Conservation (phyloP, 2,329 filamentous ascomycete species). For the Verticillium klebahnii region DNA sequence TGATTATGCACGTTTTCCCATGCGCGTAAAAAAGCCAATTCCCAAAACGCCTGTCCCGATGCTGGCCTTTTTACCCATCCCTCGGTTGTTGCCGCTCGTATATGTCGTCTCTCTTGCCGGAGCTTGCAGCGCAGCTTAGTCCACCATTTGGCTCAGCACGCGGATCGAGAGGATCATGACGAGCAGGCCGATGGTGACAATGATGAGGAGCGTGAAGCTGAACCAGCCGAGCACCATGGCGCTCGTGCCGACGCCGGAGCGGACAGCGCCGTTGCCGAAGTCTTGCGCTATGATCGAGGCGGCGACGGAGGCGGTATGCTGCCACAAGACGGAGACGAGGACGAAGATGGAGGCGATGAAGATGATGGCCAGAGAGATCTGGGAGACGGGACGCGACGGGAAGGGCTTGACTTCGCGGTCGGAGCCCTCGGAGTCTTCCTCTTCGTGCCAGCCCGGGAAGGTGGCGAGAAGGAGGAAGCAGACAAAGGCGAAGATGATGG, state of each 20-base stretch:
- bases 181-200: conserved; percentile 90
- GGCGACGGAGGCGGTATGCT: conserved; percentile 94
- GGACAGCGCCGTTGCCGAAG: conserved; percentile 83
- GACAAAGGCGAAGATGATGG: conserved; percentile 94
- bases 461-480: conserved; percentile 93
- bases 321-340: conserved; percentile 76
- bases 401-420: conserved; percentile 93
- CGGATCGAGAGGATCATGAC: conserved; percentile 96
- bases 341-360: conserved; percentile 70
- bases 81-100: background rate
- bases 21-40: background rate
- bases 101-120: background rate
- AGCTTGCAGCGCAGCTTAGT: background rate
- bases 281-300: conserved; percentile 92
- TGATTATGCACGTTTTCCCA: background rate
- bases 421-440: conserved; percentile 72
- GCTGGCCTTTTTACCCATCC: background rate
- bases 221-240: conserved; percentile 99
- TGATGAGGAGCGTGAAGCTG: conserved; percentile 85
- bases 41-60: background rate
- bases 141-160: conserved; percentile 60
- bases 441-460: conserved; percentile 96
- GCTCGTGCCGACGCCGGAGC: conserved; percentile 82
- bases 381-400: conserved; percentile 85
- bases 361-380: conserved; percentile 89